phyloP scores from a whole-genome alignment of 2,329 filamentous ascomycete genomes.

The Botrytis galanthina region DNA sequence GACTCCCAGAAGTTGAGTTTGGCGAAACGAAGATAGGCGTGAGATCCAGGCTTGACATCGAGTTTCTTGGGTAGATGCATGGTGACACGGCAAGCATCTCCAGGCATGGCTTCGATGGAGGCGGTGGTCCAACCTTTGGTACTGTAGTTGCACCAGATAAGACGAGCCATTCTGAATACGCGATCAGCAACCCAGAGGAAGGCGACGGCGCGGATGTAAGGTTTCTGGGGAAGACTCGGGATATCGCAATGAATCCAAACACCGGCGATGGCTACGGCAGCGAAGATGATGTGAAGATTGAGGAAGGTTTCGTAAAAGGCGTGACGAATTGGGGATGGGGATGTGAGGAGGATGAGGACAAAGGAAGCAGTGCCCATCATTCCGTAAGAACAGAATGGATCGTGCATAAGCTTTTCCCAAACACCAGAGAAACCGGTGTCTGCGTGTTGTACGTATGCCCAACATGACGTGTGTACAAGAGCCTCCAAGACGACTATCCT shows the following conservation, averaged over 20 bases:
- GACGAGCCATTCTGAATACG: conserved; percentile 57
- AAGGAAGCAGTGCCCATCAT: conserved; percentile 61
- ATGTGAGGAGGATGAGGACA: conserved; percentile 63
- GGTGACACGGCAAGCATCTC: conserved; percentile 68
- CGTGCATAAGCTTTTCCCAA: conserved; percentile 50
- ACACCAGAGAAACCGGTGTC: conserved; percentile 63
- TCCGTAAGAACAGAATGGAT: conserved; percentile 64
- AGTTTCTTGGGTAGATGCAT: conserved; percentile 66
- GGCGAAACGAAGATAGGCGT: conserved; percentile 71
- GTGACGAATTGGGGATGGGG: conserved; percentile 79
- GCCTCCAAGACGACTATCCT: conserved; percentile 68
- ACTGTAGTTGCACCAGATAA: conserved; percentile 63
- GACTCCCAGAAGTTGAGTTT: conserved; percentile 67
- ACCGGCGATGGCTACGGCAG: conserved; percentile 63
- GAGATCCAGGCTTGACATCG: conserved; percentile 66
- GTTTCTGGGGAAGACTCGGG: conserved; percentile 62
- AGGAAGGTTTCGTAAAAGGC: conserved; percentile 98
- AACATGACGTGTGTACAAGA: conserved; percentile 69
- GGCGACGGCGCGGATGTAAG: conserved; percentile 72
- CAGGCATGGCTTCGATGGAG: conserved; percentile 64
- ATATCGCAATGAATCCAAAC: conserved; percentile 77
- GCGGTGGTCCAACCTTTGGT: conserved; percentile 58
- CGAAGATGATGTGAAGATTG: conserved; percentile 77
- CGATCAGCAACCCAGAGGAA: conserved; percentile 76
- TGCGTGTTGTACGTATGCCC: conserved; percentile 68